These are phyloP conservation scores for Aspergillus avenaceus DNA, from an alignment of 495 filamentous ascomycete species.

Conservation along the genomic window DNA sequence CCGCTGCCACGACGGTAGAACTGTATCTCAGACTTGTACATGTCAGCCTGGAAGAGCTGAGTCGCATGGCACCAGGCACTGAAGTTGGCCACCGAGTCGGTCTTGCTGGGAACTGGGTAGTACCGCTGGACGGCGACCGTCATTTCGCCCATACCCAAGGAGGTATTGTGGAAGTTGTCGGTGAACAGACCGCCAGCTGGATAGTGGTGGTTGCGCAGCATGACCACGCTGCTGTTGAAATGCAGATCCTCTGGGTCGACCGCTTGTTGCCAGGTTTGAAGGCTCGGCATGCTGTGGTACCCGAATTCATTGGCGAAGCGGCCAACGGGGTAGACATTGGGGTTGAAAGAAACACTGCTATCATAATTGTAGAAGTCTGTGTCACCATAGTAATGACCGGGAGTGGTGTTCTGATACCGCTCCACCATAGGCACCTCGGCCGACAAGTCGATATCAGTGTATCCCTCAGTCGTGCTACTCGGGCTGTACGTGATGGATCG, in stretches of 20 bases:
- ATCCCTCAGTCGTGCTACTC: constrained; percentile 65
- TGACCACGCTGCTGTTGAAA: constrained; percentile 58
- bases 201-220: constrained; percentile 64
- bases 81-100: constrained; percentile 58
- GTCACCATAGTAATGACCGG: constrained; percentile 59
- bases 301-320: constrained; percentile 68
- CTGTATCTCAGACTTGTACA: constrained; percentile 60
- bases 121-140: constrained; percentile 55
- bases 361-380: constrained; percentile 70
- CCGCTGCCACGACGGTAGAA: constrained; percentile 64
- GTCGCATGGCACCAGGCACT: constrained; percentile 66
- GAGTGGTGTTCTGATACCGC: constrained; percentile 55
- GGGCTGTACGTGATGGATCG: constrained; percentile 65
- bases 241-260: constrained; percentile 45
- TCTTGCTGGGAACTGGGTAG: constrained; percentile 59
- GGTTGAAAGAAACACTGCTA: constrained; percentile 51
- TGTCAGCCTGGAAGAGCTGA: constrained; percentile 65
- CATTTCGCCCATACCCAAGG: constrained; percentile 58
- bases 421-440: constrained; percentile 54
- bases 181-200: constrained; percentile 45
- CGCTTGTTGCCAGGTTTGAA: constrained; percentile 58
- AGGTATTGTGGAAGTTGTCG: constrained; percentile 33
- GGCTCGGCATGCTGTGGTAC: constrained; percentile 62
- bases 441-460: constrained; percentile 53
- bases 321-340: constrained; percentile 52